Evolutionary conservation across 2,329 filamentous ascomycete species (phyloP).

Genomic region (Pseudocercospora fijiensis): DNA sequence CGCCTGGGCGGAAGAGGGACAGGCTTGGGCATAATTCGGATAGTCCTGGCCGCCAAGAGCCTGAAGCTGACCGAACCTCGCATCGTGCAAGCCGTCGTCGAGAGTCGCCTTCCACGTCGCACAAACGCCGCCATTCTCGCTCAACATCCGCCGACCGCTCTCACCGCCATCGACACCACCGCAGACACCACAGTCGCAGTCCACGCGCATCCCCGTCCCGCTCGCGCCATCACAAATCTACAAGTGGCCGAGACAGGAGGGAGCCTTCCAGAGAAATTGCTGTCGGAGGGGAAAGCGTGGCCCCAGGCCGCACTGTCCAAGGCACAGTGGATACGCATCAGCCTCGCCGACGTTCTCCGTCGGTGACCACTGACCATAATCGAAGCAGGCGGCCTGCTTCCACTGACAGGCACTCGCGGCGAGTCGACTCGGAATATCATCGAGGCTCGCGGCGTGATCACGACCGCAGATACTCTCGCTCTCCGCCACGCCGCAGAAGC

Average conservation of each 20-base stretch:
- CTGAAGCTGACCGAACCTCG: constrained; percentile 15
- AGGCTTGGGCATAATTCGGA: constrained; percentile 12
- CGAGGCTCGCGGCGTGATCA: constrained; percentile 16
- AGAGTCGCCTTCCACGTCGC: constrained; percentile 24
- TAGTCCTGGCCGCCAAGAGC: constrained; percentile 19
- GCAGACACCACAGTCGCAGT: constrained; percentile 18
- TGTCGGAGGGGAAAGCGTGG: constrained; percentile 26
- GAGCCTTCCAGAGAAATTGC: constrained; percentile 36
- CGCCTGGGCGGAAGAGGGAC: constrained; percentile 10
- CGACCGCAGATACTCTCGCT: constrained; percentile 24
- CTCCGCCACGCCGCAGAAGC: constrained; percentile 22
- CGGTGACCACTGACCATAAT: constrained; percentile 39
- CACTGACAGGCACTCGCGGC: constrained; percentile 34
- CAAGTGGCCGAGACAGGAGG: constrained; percentile 37
- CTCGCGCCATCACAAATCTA: constrained; percentile 27
- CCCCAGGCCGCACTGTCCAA: constrained; percentile 16
- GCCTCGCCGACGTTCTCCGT: constrained; percentile 44
- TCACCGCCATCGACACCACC: constrained; percentile 20
- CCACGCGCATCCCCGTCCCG: constrained; percentile 33
- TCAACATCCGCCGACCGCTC: constrained; percentile 23
- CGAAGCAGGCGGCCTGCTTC: constrained; percentile 30
- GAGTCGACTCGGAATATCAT: constrained; percentile 14
- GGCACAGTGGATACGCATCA: constrained; percentile 39
- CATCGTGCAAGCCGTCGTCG: constrained; percentile 17
- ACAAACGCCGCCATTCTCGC: constrained; percentile 28